phyloP scores from a whole-genome alignment of 208 protist species.

The Jaenimonas drosophilae region DNA sequence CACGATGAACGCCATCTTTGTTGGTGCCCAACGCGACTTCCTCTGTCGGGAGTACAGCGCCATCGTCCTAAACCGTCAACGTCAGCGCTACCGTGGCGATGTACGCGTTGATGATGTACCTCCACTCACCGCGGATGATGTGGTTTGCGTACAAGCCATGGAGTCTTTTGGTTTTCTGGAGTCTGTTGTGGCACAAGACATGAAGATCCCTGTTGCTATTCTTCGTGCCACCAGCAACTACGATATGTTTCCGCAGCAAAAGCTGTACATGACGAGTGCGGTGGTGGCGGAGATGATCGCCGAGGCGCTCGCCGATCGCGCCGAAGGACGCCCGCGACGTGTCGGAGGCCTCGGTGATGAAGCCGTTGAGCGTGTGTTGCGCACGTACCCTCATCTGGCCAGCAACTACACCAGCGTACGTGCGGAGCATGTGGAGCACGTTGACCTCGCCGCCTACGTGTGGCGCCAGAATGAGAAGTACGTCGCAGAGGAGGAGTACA shows the following conservation, averaged over 20 bases:
- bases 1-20: slow-evolving; percentile 30
- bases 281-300: slow-evolving; percentile 4
- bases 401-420: no score
- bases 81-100: slow-evolving; percentile 1
- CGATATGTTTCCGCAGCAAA: slow-evolving; percentile 43
- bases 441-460: slow-evolving; percentile 21
- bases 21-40: slow-evolving; percentile 42
- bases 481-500: slow-evolving; percentile 22
- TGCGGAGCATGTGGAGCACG: no score
- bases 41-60: slow-evolving; percentile 51
- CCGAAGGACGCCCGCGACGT: not conserved
- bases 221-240: slow-evolving; percentile 42
- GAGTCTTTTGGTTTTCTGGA: slow-evolving; percentile 39
- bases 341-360: no score
- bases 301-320: slow-evolving; percentile 9
- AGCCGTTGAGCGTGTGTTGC: no score
- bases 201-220: slow-evolving; percentile 25
- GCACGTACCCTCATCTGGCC: no score
- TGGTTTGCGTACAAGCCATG: slow-evolving; percentile 55
- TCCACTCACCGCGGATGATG: slow-evolving; percentile 18
- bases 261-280: slow-evolving; percentile 17
- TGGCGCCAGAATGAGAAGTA: slow-evolving; percentile 37
- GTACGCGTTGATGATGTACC: not conserved
- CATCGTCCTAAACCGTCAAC: slow-evolving; percentile 11
- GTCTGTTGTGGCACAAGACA: slow-evolving; percentile 4